phyloP scores from a whole-genome alignment of 192 early-diverging fungal genomes.

The Coemansia sp. region DNA sequence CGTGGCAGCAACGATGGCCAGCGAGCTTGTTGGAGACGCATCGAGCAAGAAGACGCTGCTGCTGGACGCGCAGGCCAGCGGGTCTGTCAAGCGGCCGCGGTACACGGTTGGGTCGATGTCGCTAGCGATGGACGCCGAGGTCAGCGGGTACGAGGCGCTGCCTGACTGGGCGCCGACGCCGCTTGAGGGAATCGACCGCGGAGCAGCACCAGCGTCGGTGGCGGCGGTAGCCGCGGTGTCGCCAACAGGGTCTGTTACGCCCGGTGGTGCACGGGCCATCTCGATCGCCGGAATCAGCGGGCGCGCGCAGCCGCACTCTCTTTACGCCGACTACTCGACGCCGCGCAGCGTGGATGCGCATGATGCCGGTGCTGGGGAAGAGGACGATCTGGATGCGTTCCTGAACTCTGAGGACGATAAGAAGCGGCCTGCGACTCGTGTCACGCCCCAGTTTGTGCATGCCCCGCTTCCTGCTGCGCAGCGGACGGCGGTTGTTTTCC shows the following conservation, averaged over 20 bases:
- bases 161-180: conserved; percentile 71
- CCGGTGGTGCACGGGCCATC: conserved; percentile 23
- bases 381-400: conserved; percentile 53
- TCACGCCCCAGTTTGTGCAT: neutral
- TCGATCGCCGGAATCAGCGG: conserved; percentile 51
- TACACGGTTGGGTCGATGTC: conserved; percentile 71
- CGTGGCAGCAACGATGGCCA: conserved; percentile 3
- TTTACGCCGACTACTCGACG: conserved; percentile 37
- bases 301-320: conserved; percentile 13
- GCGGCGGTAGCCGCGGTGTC: neutral
- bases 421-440: neutral
- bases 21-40: conserved; percentile 24
- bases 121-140: conserved; percentile 57
- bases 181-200: conserved; percentile 25
- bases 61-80: neutral
- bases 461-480: neutral
- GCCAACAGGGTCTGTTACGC: neutral
- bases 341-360: conserved; percentile 24
- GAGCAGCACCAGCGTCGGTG: neutral
- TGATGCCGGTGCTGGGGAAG: neutral
- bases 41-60: neutral
- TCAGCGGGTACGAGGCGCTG: conserved; percentile 74
- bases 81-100: neutral
- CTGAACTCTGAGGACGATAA: conserved; percentile 36
- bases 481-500: conserved; percentile 27